Conservation (phyloP, 495 filamentous ascomycete genomes). For the Daldinia vernicosa region DNA sequence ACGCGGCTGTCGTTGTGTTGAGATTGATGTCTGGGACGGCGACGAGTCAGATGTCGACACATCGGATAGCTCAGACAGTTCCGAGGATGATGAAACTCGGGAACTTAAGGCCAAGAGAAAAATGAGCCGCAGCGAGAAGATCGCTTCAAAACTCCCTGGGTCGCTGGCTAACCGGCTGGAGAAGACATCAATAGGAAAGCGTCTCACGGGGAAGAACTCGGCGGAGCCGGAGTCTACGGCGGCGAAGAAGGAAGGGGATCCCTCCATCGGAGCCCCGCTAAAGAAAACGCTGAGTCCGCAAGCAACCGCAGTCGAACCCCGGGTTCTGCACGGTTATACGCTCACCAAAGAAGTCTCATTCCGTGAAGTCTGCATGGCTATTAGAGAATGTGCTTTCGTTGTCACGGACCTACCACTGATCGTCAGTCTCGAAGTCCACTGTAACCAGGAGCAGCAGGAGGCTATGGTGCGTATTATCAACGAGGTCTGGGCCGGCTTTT, state of each 20-base stretch:
- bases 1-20: constrained; percentile 89
- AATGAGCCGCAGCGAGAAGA: constrained; percentile 45
- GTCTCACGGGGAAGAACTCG: constrained; percentile 41
- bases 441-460: constrained; percentile 77
- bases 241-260: neutral
- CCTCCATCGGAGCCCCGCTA: neutral
- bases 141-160: constrained; percentile 45
- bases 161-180: constrained; percentile 51
- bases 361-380: constrained; percentile 80
- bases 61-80: constrained; percentile 30
- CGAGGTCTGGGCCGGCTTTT: constrained; percentile 73
- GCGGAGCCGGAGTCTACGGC: constrained; percentile 1
- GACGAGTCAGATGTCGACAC: constrained; percentile 60
- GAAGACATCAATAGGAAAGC: constrained; percentile 53
- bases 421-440: constrained; percentile 90
- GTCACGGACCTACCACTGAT: constrained; percentile 80
- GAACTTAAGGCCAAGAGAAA: constrained; percentile 41
- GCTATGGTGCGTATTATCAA: constrained; percentile 90
- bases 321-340: constrained; percentile 89
- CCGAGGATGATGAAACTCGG: constrained; percentile 38
- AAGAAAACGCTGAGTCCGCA: constrained; percentile 46
- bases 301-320: constrained; percentile 66
- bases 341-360: constrained; percentile 88
- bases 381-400: constrained; percentile 80
- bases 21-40: constrained; percentile 97